Evolutionary conservation across 768 basidiomycete species (phyloP), one percentile per base, ranked within the genome.

Genomic region (Suillus ampliporus): DNA sequence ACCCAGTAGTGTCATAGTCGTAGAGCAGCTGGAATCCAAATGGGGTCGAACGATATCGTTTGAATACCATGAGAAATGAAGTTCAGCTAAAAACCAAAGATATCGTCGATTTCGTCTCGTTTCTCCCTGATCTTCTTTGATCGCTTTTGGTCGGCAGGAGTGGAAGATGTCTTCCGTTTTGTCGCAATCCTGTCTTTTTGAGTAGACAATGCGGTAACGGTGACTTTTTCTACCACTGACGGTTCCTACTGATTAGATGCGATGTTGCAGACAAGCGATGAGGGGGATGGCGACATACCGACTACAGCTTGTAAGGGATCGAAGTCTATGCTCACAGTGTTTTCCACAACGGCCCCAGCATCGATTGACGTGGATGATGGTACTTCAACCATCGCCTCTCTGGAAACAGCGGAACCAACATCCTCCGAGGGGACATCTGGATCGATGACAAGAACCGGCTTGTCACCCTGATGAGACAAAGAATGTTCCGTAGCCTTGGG

Each of bases 21-120:
- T 47, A 43, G 34, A 17, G 62, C 44, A 38, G 41, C 43, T 43
- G 14, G 17, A 60, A 26, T 40, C 13, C 10, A 43, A 23, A 13
- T 35, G 17, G 21, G 34, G 37, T 26, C 58, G 38, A 10, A 26
- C 2, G 15, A 40, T n/a, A 63, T 26, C 28, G 11, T 10, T n/a
- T 23, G 21, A 34, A 15, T 21, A 8, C 11, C 34, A 51, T 47
- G 23, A 26, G 34, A 51, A 40, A 23, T 31, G 19, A 57, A 38
- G 15, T 26, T 17, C 40, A 14, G 28, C 58, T 63, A 78, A 56
- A 77, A 79, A 0, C 82, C 84, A 70, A 90, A 90, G 23, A 90
- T 89, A n/a, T 83, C 83, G 65, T 90, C 89, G 41, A 90, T 90
- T 68, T 89, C 89, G 65, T 90, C 82, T 59, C 67, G 76, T 47